A percentile compares a stretch with the other conserved stretches of the same genome.
phyloP scores from a whole-genome alignment of 2,329 filamentous ascomycete species.

The Aspergillus ochraceus region DNA sequence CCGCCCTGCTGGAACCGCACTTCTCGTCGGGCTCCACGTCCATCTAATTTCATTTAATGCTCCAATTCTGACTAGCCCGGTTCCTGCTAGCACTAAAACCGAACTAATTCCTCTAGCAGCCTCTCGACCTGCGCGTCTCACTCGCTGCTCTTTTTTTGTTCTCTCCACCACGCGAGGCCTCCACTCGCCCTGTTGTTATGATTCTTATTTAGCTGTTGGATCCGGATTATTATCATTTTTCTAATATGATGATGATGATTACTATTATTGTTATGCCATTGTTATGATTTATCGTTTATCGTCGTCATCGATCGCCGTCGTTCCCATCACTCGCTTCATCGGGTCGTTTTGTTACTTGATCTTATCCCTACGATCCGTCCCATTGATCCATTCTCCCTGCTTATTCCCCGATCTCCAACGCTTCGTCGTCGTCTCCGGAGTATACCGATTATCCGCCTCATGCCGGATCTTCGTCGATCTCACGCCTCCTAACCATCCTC shows the following conservation, averaged over 20 bases:
- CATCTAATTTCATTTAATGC: not conserved
- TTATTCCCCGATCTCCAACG: conserved; percentile 1
- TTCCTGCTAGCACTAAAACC: not conserved
- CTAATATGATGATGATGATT: not conserved
- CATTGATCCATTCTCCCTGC: conserved; percentile 3
- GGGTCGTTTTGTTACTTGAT: not conserved
- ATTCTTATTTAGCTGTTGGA: conserved; percentile 1
- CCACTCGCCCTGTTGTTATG: conserved; percentile 5
- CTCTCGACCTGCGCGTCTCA: conserved; percentile 11
- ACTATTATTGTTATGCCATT: conserved; percentile 5
- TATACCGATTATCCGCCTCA: conserved; percentile 1
- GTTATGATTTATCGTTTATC: conserved; percentile 7
- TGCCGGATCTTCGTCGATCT: conserved; percentile 1
- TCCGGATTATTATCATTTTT: not conserved
- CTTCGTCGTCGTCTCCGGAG: not conserved
- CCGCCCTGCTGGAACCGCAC: conserved; percentile 20
- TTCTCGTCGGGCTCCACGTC: not conserved
- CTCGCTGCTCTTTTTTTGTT: conserved; percentile 1
- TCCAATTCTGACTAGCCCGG: not conserved
- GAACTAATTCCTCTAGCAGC: not conserved
- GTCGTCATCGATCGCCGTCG: conserved; percentile 6
- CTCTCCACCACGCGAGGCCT: conserved; percentile 11
- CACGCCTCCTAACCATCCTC: conserved; percentile 9
- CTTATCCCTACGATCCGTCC: not conserved
- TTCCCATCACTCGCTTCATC: conserved; percentile 7